Percentiles rank a stretch among this genome's conserved stretches.
Evolutionary conservation across 441 rosid species (phyloP).

Genomic region (Geranium incanum): DNA sequence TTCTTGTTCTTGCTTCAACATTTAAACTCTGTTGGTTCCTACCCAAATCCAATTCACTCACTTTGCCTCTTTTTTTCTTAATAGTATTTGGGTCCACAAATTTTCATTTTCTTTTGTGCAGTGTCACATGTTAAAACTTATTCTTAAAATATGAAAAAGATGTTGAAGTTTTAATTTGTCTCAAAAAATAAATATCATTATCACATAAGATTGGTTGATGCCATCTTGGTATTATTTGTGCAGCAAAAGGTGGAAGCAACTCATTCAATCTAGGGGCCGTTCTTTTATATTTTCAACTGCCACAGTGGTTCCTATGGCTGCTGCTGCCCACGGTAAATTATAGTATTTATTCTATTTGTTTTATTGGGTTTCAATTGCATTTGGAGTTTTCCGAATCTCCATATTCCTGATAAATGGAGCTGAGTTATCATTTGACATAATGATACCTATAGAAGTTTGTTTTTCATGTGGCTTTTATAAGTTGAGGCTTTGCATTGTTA

Average conservation of each 20-base stretch:
- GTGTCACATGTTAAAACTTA: no score
- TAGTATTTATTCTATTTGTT: slow-evolving; percentile 7
- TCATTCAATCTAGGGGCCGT: slow-evolving; percentile 80
- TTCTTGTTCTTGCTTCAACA: slow-evolving; percentile 5
- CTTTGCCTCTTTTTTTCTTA: not conserved
- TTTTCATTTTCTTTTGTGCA: no score
- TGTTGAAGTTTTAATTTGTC: no score
- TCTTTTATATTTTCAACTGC: slow-evolving; percentile 91
- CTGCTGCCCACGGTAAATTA: slow-evolving; percentile 74
- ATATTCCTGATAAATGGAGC: not conserved
- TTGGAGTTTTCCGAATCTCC: not conserved
- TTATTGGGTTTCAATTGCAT: slow-evolving; percentile 5
- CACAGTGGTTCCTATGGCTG: slow-evolving; percentile 67
- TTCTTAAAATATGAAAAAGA: no score
- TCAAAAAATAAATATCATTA: not conserved
- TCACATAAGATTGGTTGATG: not conserved
- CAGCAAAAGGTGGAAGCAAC: slow-evolving; percentile 88
- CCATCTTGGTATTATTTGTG: slow-evolving; percentile 18
- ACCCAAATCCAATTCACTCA: not conserved
- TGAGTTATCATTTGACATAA: not conserved
- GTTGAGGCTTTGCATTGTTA: slow-evolving; percentile 14
- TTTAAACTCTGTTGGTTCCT: not conserved
- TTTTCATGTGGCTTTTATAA: not conserved
- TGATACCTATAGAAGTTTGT: not conserved
- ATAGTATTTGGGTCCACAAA: not conserved